Evolutionary conservation across 768 basidiomycete species (phyloP).

Genomic region (Auricularia sp.): DNA sequence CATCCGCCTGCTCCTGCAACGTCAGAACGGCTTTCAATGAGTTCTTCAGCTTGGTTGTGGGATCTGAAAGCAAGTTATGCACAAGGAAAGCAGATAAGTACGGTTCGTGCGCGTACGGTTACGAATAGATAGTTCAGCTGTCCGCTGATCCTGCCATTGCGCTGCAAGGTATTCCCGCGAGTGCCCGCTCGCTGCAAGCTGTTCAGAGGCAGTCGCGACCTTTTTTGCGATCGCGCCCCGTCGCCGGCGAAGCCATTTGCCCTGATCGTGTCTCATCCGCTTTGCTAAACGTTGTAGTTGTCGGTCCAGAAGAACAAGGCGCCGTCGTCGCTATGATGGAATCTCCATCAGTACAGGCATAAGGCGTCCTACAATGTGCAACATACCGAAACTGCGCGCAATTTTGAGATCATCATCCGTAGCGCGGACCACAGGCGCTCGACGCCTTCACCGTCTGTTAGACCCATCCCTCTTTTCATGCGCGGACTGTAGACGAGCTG

Average conservation of each 20-base stretch:
- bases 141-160: slow-evolving; percentile 27
- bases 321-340: slow-evolving; percentile 14
- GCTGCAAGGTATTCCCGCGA: slow-evolving; percentile 12
- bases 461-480: slow-evolving; percentile 21
- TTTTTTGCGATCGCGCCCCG: slow-evolving; percentile 13
- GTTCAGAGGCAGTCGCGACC: slow-evolving; percentile 6
- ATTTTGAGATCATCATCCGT: slow-evolving; percentile 25
- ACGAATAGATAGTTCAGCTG: slow-evolving; percentile 21
- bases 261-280: slow-evolving; percentile 21
- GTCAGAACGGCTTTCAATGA: slow-evolving; percentile 23
- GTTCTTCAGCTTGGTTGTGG: slow-evolving; percentile 19
- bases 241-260: slow-evolving; percentile 23
- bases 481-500: slow-evolving; percentile 16
- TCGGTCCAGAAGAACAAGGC: slow-evolving; percentile 27
- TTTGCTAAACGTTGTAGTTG: slow-evolving; percentile 20
- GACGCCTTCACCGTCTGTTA: slow-evolving; percentile 21
- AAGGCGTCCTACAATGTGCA: background rate
- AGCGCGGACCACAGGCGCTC: slow-evolving; percentile 30
- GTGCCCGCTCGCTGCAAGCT: slow-evolving; percentile 15
- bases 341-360: background rate
- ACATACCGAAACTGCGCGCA: background rate
- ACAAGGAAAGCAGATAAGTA: background rate
- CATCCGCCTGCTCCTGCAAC: slow-evolving; percentile 22
- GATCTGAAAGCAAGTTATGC: slow-evolving; percentile 1
- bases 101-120: slow-evolving; percentile 18